Evolutionary conservation across 176 grass and related monocot species (phyloP).

Genomic region (Oryza meridionalis): DNA sequence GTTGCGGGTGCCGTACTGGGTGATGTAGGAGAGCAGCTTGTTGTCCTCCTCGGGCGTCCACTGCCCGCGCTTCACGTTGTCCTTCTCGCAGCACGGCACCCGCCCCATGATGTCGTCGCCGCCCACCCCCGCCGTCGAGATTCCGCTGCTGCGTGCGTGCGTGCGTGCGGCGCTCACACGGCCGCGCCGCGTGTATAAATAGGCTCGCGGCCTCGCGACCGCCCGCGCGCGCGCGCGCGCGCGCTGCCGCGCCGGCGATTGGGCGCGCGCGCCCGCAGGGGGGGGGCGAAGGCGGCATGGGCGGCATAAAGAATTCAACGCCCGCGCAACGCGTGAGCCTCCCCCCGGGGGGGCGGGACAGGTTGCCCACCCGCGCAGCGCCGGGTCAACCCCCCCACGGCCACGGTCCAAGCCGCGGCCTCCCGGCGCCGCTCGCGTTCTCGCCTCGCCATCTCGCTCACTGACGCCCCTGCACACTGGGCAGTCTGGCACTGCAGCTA

Average conservation of each 20-base stretch:
- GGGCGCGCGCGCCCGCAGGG: conserved; percentile 38
- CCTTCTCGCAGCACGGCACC: conserved; percentile 96
- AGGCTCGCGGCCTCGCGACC: background rate
- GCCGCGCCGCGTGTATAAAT: background rate
- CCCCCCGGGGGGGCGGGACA: conserved; percentile 50
- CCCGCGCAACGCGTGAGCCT: conserved; percentile 74
- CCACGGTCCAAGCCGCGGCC: background rate
- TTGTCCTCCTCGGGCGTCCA: conserved; percentile 99
- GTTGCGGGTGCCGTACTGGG: conserved; percentile 83
- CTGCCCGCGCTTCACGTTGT: conserved; percentile 94
- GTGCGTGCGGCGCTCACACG: background rate
- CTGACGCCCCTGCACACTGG: background rate
- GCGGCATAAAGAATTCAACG: conserved; percentile 96
- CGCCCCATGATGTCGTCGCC: conserved; percentile 60
- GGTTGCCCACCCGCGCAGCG: conserved; percentile 82
- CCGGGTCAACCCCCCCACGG: conserved; percentile 65
- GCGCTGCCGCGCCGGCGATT: conserved; percentile 19
- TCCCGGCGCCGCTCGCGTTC: conserved; percentile 25
- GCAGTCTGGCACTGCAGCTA: background rate
- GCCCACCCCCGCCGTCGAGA: background rate
- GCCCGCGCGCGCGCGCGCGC: no score
- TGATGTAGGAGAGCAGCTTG: conserved; percentile 92
- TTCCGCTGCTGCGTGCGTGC: background rate
- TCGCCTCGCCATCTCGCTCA: background rate
- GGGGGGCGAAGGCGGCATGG: conserved; percentile 72